Evolutionary conservation across 2,329 filamentous ascomycete species (phyloP).

Genomic region (Sodiomyces alkalinus): DNA sequence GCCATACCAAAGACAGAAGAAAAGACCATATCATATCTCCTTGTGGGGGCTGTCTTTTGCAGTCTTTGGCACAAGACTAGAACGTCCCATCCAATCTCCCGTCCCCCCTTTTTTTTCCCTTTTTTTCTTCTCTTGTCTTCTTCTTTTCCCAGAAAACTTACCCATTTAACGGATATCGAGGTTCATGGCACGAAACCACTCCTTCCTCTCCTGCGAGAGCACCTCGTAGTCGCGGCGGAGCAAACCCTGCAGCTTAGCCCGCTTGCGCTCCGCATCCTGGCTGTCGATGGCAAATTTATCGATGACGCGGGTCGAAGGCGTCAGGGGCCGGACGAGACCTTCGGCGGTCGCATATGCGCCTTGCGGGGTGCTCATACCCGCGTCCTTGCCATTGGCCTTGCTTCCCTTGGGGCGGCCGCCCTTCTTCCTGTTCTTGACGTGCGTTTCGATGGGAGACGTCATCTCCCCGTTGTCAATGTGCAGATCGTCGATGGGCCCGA

Average conservation of each 20-base stretch:
- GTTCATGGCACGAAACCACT: neutral
- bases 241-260: neutral
- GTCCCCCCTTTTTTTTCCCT: too few species aligned
- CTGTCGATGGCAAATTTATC: neutral
- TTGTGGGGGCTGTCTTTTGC: too few species aligned
- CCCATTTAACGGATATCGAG: too few species aligned
- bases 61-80: too few species aligned
- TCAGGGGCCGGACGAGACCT: neutral
- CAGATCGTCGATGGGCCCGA: neutral
- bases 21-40: neutral
- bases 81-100: too few species aligned
- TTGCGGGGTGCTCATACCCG: neutral
- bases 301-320: neutral
- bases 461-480: neutral
- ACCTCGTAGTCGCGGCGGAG: neutral
- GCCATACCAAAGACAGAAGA: too few species aligned
- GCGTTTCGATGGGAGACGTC: neutral
- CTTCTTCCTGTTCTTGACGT: neutral
- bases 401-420: conserved; percentile 2
- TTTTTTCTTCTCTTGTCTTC: too few species aligned
- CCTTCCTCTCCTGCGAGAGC: neutral
- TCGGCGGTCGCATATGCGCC: neutral
- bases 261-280: neutral
- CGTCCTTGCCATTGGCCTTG: neutral
- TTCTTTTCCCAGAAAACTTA: too few species aligned